Percentiles rank a stretch among this genome's conserved stretches.
phyloP scores from a whole-genome alignment of 164 flowering plant species.

The Dillenia suffruticosa region DNA sequence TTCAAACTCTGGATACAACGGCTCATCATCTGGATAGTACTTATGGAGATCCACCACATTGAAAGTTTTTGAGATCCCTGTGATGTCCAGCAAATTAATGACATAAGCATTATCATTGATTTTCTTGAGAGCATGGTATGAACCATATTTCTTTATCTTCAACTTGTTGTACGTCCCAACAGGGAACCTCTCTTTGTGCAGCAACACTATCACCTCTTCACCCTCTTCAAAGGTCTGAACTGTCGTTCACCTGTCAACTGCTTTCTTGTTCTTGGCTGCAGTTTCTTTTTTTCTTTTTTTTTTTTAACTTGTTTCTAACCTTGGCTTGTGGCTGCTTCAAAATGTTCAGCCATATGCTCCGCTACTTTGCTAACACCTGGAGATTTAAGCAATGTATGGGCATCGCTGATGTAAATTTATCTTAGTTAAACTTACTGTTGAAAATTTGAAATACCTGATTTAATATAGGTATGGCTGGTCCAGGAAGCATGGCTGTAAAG shows the following conservation, averaged over 20 bases:
- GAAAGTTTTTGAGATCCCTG: neutral
- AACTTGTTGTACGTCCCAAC: constrained; percentile 3
- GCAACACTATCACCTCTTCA: neutral
- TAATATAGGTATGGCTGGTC: constrained; percentile 84
- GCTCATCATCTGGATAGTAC: neutral
- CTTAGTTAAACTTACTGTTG: neutral
- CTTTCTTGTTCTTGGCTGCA: constrained; percentile 2
- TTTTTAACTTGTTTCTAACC: neutral
- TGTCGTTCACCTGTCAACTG: neutral
- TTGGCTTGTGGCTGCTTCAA: neutral
- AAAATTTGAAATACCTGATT: constrained; percentile 53
- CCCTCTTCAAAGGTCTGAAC: neutral
- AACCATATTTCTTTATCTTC: constrained; percentile 1
- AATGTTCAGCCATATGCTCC: neutral
- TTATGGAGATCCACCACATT: neutral
- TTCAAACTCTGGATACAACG: no score
- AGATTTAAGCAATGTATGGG: no score
- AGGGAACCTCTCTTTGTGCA: neutral
- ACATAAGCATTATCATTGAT: neutral
- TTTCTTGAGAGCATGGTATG: neutral
- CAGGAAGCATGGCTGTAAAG: constrained; percentile 88
- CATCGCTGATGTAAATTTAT: no score
- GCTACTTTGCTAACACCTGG: neutral
- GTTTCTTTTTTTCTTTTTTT: no score
- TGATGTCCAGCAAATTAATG: neutral